phyloP scores from a whole-genome alignment of 2,329 filamentous ascomycete species.

The Trichoderma aggressivum region DNA sequence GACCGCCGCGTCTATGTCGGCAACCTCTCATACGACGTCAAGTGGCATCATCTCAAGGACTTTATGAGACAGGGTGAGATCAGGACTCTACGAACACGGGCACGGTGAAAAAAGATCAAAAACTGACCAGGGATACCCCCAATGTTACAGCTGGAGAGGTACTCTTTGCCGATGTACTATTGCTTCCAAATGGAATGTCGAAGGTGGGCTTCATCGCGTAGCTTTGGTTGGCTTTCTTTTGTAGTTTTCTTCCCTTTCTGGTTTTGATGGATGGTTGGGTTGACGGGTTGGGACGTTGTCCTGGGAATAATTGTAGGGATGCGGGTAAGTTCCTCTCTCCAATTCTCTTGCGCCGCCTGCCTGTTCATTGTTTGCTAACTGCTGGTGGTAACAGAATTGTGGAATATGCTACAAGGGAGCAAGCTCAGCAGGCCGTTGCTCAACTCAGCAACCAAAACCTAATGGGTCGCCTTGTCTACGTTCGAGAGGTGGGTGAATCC shows the following conservation, averaged over 20 bases:
- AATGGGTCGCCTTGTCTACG: conserved; percentile 97
- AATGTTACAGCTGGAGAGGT: conserved; percentile 82
- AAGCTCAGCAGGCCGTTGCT: conserved; percentile 95
- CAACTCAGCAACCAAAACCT: conserved; percentile 98
- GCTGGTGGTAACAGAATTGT: conserved; percentile 69
- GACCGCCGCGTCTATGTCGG: conserved; percentile 99
- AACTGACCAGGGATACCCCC: conserved; percentile 39
- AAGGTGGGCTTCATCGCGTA: conserved; percentile 97
- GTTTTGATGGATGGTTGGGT: conserved; percentile 89
- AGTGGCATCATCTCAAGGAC: conserved; percentile 99
- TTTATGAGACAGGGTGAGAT: conserved; percentile 98
- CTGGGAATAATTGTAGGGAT: conserved; percentile 92
- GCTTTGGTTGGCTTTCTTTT: conserved; percentile 81
- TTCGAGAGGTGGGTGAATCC: conserved; percentile 73
- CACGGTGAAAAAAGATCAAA: conserved; percentile 26
- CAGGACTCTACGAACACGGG: conserved; percentile 24
- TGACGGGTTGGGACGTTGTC: conserved; percentile 96
- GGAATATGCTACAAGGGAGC: conserved; percentile 99
- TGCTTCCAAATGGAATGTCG: conserved; percentile 99
- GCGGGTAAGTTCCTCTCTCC: conserved; percentile 70
- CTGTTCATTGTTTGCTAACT: background rate
- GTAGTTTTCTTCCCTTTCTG: conserved; percentile 62
- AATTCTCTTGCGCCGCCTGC: background rate
- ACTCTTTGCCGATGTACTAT: conserved; percentile 97
- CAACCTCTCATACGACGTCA: conserved; percentile 98